Percentiles rank a stretch among this genome's conserved stretches.
Conservation (phyloP, 108 stramenopile species). For the Nannochloropsis gaditana region DNA sequence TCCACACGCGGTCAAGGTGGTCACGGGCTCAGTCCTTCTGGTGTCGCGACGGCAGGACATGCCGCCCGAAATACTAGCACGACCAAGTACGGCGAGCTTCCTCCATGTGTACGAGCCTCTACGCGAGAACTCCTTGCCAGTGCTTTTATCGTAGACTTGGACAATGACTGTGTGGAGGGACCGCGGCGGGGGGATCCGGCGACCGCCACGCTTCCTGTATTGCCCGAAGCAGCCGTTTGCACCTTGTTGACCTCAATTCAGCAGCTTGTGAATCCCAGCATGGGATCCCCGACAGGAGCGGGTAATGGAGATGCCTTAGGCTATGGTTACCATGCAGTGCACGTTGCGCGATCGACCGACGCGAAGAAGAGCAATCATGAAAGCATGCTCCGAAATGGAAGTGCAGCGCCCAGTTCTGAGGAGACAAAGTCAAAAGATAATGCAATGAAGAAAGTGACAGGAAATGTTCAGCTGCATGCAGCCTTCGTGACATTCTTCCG, state of each 20-base stretch:
- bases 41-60: neutral
- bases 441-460: neutral
- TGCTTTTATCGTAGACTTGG: neutral
- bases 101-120: neutral
- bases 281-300: neutral
- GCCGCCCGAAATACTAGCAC: neutral
- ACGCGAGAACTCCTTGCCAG: neutral
- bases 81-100: slow-evolving; percentile 10
- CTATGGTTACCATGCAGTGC: neutral
- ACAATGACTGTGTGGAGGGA: neutral
- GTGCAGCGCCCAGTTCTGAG: neutral
- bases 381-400: neutral
- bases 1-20: neutral
- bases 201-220: neutral
- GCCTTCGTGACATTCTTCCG: neutral
- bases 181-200: neutral
- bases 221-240: neutral
- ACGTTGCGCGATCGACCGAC: neutral
- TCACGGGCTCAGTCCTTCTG: neutral
- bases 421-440: neutral
- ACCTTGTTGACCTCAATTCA: neutral
- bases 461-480: neutral
- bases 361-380: neutral
- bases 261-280: neutral
- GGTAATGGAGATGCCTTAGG: neutral